Base-by-base conservation (phyloP, 768 basidiomycete genomes). In the Mycena alexandri region DNA sequence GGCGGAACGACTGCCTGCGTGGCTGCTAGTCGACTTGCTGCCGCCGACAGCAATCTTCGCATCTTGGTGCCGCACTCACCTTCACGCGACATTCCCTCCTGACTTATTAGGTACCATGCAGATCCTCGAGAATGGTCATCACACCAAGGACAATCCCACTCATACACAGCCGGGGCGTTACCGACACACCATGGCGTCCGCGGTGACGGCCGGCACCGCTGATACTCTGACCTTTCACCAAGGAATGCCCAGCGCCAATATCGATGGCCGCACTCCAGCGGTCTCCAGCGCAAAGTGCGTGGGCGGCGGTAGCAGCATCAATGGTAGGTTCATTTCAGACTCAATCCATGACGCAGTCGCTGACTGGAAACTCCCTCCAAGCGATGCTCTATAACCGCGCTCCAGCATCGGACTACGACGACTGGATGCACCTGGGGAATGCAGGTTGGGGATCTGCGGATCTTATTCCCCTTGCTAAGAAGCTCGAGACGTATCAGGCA, bases 281-380 rank as follows among this genome's bases (percentile, higher is more conserved):
- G 47, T 36, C 11, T 36, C 21, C 16, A 36, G 47, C 12, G 58
- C 46, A 3, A 59, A 38, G 19, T 59, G 58, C 12, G 34, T 59
- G 0, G 58, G 58, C 36, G 58, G 90, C 7, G 89, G 89, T 0
- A 34, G 56, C 19, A 61, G 60, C 16, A 10, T 61, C 7, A 61
- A 61, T 43, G 60, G 60, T 52, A 22, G 34, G 17, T 7, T 16
- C 5, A 21, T 33, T 3, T n/a, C 10, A 0, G 14, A 25, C 41
- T 52, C 17, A n/a, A 9, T 34, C 34, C n/a, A n/a, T n/a, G n/a
- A 36, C 34, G 34, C n/a, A 36, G 34, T 36, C 34, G 34, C n/a
- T n/a, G n/a, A n/a, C n/a, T n/a, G n/a, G n/a, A n/a, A n/a, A n/a
- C n/a, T n/a, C n/a, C n/a, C n/a, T n/a, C n/a, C n/a, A n/a, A 61